phyloP scores from a whole-genome alignment of 164 flowering plant species.

The Annona squamosa region DNA sequence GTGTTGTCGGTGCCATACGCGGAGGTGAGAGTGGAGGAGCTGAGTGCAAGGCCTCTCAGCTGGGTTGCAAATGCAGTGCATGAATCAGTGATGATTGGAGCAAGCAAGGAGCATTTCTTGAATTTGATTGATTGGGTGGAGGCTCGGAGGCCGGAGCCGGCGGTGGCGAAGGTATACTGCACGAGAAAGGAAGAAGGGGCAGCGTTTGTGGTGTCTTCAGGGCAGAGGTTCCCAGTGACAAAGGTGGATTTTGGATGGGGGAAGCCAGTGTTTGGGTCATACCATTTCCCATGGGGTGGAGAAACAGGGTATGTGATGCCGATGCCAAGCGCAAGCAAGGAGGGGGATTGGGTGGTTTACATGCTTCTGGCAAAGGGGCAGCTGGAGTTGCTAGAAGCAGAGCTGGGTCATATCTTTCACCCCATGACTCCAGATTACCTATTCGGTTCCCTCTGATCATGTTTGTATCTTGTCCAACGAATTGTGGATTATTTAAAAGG shows the following conservation, averaged over 20 bases:
- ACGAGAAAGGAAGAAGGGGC: constrained; percentile 22
- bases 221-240: constrained; percentile 23
- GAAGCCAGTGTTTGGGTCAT: constrained; percentile 23
- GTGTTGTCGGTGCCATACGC: constrained; percentile 31
- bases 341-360: constrained; percentile 49
- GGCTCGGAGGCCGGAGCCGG: constrained; percentile 24
- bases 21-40: constrained; percentile 6
- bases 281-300: constrained; percentile 34
- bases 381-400: constrained; percentile 13
- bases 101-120: constrained; percentile 28
- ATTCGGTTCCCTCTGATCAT: background rate
- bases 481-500: too few relatives aligned
- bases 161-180: constrained; percentile 21
- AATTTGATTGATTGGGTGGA: constrained; percentile 34
- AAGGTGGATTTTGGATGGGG: constrained; percentile 41
- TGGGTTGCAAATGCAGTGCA: constrained; percentile 24
- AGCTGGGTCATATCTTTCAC: constrained; percentile 7
- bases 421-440: constrained; percentile 12
- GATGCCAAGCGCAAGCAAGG: constrained; percentile 23
- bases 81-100: constrained; percentile 9
- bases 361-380: constrained; percentile 20
- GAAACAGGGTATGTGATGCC: constrained; percentile 38
- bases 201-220: constrained; percentile 33
- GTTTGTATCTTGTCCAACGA: too few relatives aligned
- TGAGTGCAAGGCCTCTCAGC: constrained; percentile 18